A percentile compares a stretch with the other conserved stretches of the same genome.
phyloP scores from a whole-genome alignment of 2,329 filamentous ascomycete species.

The Clonostachys chloroleuca region DNA sequence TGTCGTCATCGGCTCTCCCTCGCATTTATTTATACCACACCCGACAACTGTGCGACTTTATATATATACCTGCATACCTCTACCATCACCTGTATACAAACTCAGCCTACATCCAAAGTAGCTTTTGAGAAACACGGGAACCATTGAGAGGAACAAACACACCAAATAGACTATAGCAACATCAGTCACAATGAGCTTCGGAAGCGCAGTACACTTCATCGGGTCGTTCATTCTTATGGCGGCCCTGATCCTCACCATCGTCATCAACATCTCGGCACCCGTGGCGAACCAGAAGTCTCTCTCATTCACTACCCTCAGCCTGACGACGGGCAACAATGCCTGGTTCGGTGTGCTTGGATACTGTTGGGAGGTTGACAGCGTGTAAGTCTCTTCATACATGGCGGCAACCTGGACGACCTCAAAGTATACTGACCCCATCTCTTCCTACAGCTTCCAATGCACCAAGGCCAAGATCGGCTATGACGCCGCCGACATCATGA shows the following conservation, averaged over 20 bases:
- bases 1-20: not conserved
- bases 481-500: constrained; percentile 41
- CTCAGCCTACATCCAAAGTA: no score
- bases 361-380: constrained; percentile 28
- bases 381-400: constrained; percentile 1
- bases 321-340: constrained; percentile 32
- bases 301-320: constrained; percentile 45
- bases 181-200: constrained; percentile 36
- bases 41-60: not conserved
- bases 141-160: no score
- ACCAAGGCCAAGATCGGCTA: constrained; percentile 48
- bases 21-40: not conserved
- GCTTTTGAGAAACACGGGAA: no score
- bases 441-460: constrained; percentile 17
- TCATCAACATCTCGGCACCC: constrained; percentile 55
- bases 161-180: not conserved
- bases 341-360: constrained; percentile 59
- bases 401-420: not conserved
- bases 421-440: no score
- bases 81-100: no score
- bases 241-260: constrained; percentile 49
- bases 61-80: not conserved
- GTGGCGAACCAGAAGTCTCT: constrained; percentile 47
- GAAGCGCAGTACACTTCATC: constrained; percentile 48
- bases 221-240: constrained; percentile 54